Percentiles rank a stretch among this genome's conserved stretches.
Evolutionary conservation across 306 rosid genomes (phyloP).

Genomic region (Vachellia pachyceras): DNA sequence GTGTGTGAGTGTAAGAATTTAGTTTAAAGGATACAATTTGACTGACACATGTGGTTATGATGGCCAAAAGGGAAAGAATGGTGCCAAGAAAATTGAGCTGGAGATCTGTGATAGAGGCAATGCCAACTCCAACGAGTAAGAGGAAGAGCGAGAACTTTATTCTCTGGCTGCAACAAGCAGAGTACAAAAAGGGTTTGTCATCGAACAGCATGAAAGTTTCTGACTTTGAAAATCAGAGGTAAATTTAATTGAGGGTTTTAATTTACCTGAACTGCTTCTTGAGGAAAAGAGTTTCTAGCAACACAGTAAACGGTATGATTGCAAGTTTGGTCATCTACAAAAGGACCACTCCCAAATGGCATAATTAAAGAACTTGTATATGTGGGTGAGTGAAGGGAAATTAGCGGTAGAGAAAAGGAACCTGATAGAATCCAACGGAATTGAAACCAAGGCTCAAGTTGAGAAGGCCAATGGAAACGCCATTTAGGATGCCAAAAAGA

Average conservation of each 20-base stretch:
- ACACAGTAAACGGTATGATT: constrained; percentile 93
- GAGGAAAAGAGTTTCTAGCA: constrained; percentile 80
- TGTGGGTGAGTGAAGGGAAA: neutral
- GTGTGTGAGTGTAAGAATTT: neutral
- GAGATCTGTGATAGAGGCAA: constrained; percentile 95
- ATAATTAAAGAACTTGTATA: neutral
- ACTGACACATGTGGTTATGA: constrained; percentile 88
- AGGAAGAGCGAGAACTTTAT: constrained; percentile 79
- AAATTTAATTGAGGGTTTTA: neutral
- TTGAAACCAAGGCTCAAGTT: constrained; percentile 96
- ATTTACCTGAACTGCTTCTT: constrained; percentile 89
- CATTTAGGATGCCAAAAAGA: constrained; percentile 92
- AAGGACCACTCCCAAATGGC: constrained; percentile 13
- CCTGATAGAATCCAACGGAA: constrained; percentile 99
- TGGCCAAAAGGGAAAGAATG: constrained; percentile 87
- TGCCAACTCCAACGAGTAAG: constrained; percentile 89
- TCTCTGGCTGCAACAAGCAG: constrained; percentile 65
- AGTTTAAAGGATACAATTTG: constrained; percentile 83
- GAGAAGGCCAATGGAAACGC: constrained; percentile 90
- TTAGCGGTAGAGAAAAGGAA: constrained; percentile 11
- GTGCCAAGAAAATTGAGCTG: constrained; percentile 91
- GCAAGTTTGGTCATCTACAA: constrained; percentile 99
- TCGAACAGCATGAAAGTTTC: neutral
- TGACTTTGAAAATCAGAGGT: neutral
- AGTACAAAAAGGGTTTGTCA: constrained; percentile 8